phyloP scores from a whole-genome alignment of 1,284 basidiomycete genomes.

The Moesziomyces sp. region DNA sequence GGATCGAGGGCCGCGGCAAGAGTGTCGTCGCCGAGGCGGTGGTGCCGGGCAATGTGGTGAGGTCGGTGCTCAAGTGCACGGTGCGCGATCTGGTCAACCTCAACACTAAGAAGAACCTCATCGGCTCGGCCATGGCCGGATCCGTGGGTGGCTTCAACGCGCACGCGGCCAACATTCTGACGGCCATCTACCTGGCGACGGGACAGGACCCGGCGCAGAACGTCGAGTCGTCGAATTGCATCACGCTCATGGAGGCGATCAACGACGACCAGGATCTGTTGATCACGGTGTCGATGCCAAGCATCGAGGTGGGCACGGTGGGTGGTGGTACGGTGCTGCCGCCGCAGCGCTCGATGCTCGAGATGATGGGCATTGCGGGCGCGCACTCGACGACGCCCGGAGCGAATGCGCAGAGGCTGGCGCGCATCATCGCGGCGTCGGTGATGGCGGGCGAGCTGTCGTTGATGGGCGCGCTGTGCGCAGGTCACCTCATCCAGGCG shows the following conservation, averaged over 20 bases:
- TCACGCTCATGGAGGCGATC: conserved; percentile 95
- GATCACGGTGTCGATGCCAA: conserved; percentile 66
- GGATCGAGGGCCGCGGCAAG: conserved; percentile 99
- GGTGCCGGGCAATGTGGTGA: conserved; percentile 87
- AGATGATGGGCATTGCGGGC: conserved; percentile 65
- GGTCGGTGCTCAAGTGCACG: conserved; percentile 92
- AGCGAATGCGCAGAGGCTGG: conserved; percentile 66
- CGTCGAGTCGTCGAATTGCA: conserved; percentile 97
- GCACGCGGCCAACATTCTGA: conserved; percentile 96
- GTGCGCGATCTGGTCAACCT: conserved; percentile 89
- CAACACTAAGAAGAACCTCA: conserved; percentile 96
- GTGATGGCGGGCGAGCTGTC: conserved; percentile 67
- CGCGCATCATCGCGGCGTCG: conserved; percentile 65
- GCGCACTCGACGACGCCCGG: conserved; percentile 62
- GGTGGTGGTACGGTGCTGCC: conserved; percentile 82
- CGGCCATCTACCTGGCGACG: conserved; percentile 91
- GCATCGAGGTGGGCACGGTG: conserved; percentile 75
- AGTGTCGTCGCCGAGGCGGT: conserved; percentile 95
- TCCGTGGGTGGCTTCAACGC: conserved; percentile 98
- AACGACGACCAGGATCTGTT: conserved; percentile 91
- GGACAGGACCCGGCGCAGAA: conserved; percentile 99
- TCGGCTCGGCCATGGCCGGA: conserved; percentile 98
- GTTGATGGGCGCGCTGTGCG: conserved; percentile 64
- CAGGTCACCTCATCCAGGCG: conserved; percentile 66
- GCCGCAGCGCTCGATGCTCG: conserved; percentile 65